phyloP scores from a whole-genome alignment of 1,139 yeast species.

The Pichia kudriavzevii region DNA sequence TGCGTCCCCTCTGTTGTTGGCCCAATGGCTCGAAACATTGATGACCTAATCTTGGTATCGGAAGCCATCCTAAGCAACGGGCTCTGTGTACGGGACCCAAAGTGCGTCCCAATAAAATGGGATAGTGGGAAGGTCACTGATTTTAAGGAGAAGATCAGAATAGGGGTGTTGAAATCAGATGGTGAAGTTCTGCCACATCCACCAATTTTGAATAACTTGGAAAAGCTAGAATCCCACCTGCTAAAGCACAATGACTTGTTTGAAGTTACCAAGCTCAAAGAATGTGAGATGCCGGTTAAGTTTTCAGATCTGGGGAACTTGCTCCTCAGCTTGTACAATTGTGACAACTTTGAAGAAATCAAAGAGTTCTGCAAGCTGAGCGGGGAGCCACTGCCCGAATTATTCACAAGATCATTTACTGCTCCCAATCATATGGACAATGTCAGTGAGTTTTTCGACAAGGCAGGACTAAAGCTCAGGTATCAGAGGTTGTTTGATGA shows the following conservation, averaged over 20 bases:
- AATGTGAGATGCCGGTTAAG: conserved; percentile 26
- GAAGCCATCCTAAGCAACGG: conserved; percentile 43
- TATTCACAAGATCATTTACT: conserved; percentile 13
- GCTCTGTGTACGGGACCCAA: conserved; percentile 52
- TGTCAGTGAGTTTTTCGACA: conserved; percentile 17
- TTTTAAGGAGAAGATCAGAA: conserved; percentile 24
- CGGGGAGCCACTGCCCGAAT: conserved; percentile 37
- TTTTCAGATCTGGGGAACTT: conserved; percentile 20
- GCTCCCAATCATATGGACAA: conserved; percentile 14
- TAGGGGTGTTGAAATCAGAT: conserved; percentile 32
- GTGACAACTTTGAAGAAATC: conserved; percentile 44
- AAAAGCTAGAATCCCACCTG: conserved; percentile 29
- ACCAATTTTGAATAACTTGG: conserved; percentile 40
- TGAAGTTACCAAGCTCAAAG: conserved; percentile 33
- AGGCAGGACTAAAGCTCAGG: conserved; percentile 27
- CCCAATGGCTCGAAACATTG: conserved; percentile 51
- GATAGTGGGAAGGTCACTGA: conserved; percentile 3
- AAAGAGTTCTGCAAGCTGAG: conserved; percentile 28
- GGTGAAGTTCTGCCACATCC: conserved; percentile 39
- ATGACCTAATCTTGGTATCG: conserved; percentile 61
- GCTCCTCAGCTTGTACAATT: conserved; percentile 35
- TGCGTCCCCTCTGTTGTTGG: conserved; percentile 49
- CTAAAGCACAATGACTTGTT: conserved; percentile 22
- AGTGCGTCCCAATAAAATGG: conserved; percentile 40
- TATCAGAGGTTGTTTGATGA: conserved; percentile 28